Conservation (phyloP, 2,329 filamentous ascomycete species). For the Phialophora verrucosa region DNA sequence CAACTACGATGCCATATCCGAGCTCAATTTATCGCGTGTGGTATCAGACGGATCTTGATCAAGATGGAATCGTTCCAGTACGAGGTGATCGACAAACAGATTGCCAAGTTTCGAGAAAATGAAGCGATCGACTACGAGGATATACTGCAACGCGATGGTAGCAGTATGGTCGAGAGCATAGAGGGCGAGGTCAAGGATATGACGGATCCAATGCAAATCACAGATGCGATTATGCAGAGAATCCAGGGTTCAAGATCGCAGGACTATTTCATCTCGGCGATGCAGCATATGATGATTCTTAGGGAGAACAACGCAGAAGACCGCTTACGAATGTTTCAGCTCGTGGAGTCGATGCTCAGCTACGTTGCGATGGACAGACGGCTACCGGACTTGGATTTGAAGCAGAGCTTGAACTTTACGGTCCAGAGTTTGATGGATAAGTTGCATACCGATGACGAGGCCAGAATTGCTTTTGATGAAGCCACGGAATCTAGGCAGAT, state of each 20-base stretch:
- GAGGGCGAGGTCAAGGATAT: slow-evolving; percentile 89
- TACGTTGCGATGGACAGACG: slow-evolving; percentile 98
- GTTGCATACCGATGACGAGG: slow-evolving; percentile 94
- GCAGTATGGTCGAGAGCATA: slow-evolving; percentile 84
- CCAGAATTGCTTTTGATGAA: slow-evolving; percentile 88
- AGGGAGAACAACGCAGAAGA: slow-evolving; percentile 91
- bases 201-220: slow-evolving; percentile 90
- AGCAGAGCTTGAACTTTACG: slow-evolving; percentile 96
- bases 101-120: slow-evolving; percentile 89
- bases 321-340: slow-evolving; percentile 90
- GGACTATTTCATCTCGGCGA: slow-evolving; percentile 93
- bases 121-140: slow-evolving; percentile 99
- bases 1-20: slow-evolving; percentile 92
- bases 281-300: slow-evolving; percentile 94
- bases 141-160: slow-evolving; percentile 87
- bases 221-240: slow-evolving; percentile 87
- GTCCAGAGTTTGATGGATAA: slow-evolving; percentile 95
- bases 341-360: slow-evolving; percentile 98
- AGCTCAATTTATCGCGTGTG: slow-evolving; percentile 93
- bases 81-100: slow-evolving; percentile 97
- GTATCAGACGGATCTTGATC: slow-evolving; percentile 87
- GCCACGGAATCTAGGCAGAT: slow-evolving; percentile 88
- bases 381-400: slow-evolving; percentile 94
- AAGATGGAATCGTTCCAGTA: slow-evolving; percentile 99
- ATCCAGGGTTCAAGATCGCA: slow-evolving; percentile 83